These are phyloP conservation scores for Podospora tetraspora DNA, from an alignment of 495 filamentous ascomycete species.

Conservation along the genomic window DNA sequence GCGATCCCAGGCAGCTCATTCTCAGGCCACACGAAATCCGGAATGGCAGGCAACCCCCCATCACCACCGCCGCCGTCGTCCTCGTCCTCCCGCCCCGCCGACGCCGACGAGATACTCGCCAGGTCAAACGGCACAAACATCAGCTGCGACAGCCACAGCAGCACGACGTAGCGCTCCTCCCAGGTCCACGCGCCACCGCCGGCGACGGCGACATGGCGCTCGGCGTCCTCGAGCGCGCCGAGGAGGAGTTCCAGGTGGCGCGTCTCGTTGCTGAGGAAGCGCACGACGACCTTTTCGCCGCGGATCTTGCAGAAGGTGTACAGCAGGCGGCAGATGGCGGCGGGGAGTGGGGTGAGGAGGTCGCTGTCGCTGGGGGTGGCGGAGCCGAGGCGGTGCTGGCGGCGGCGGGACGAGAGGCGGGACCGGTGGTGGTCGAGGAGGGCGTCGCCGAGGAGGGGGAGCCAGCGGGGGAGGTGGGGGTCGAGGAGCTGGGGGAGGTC, in stretches of 20 bases:
- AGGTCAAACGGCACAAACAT: conserved; percentile 92
- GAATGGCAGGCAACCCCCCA: conserved; percentile 22
- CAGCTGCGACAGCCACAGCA: conserved; percentile 91
- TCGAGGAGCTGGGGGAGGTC: conserved; percentile 96
- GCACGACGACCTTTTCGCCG: conserved; percentile 83
- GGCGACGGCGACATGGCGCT: conserved; percentile 11
- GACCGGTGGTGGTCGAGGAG: conserved; percentile 65
- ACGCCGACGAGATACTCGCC: conserved; percentile 66
- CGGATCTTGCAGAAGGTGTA: conserved; percentile 93
- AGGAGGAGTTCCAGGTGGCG: conserved; percentile 74
- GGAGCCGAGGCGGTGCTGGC: conserved; percentile 1
- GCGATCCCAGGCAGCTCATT: conserved; percentile 61
- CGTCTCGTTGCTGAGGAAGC: conserved; percentile 86
- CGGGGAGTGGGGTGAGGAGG: conserved; percentile 54
- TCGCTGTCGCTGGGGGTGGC: conserved; percentile 31
- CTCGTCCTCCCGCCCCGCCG: neutral
- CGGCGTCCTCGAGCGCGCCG: conserved; percentile 53
- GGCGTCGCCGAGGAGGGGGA: conserved; percentile 66
- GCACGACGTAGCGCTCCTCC: conserved; percentile 82
- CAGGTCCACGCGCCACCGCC: conserved; percentile 50
- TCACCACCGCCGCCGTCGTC: conserved; percentile 34
- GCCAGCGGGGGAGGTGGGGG: conserved; percentile 66
- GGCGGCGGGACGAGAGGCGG: conserved; percentile 6
- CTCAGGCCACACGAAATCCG: conserved; percentile 43
- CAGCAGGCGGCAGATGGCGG: conserved; percentile 69